These are phyloP conservation scores for Papiliotrema nemorosa DNA, from an alignment of 1,284 basidiomycete genomes.

Conservation along the genomic window DNA sequence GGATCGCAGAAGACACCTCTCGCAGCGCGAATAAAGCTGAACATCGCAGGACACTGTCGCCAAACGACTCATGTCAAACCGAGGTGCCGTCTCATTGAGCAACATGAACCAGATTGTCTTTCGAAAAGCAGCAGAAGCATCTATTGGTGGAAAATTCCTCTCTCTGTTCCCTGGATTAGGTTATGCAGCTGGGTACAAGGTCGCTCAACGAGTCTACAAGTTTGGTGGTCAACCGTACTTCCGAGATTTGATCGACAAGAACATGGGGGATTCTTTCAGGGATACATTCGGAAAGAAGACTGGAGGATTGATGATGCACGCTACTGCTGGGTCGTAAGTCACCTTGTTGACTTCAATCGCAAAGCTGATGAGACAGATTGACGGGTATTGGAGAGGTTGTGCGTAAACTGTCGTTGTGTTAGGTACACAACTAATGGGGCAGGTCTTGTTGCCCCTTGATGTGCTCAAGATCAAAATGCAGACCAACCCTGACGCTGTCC, in stretches of 20 bases:
- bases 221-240: conserved; percentile 99
- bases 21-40: too few relatives aligned
- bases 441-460: conserved; percentile 84
- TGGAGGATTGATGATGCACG: conserved; percentile 94
- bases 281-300: conserved; percentile 88
- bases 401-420: conserved; percentile 38
- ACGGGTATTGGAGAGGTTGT: conserved; percentile 98
- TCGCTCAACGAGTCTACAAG: conserved; percentile 91
- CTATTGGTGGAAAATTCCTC: conserved; percentile 68
- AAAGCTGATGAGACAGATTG: conserved; percentile 55
- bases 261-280: conserved; percentile 74
- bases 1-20: too few relatives aligned
- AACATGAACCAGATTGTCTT: conserved; percentile 77
- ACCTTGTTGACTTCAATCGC: neutral
- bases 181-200: conserved; percentile 96
- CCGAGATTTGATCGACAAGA: conserved; percentile 79
- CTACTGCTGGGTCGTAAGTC: conserved; percentile 82
- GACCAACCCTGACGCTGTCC: conserved; percentile 94
- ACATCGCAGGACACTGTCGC: conserved; percentile 78
- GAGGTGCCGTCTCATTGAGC: conserved; percentile 65
- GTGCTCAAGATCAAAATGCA: conserved; percentile 98
- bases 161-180: conserved; percentile 97
- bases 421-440: neutral
- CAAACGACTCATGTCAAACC: conserved; percentile 97
- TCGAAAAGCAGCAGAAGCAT: conserved; percentile 72